Evolutionary conservation across 164 flowering plant genomes (phyloP), one percentile per base, ranked within the genome.

Genomic region (Tetracentron sinense): DNA sequence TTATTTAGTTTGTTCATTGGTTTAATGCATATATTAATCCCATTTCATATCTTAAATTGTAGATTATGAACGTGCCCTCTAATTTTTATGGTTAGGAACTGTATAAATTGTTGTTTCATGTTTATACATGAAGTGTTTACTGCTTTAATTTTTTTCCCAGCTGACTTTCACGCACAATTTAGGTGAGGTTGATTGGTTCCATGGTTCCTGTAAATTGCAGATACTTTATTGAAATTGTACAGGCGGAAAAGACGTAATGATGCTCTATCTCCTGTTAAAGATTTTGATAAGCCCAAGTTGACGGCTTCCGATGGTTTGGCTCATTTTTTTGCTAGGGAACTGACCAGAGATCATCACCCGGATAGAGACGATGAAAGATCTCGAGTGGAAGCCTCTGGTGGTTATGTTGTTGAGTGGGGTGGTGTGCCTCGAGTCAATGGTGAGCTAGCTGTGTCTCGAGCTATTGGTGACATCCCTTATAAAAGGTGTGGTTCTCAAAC

Each of bases 321-420:
- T 4, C 82, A 70, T 72, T 80, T 83, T 66, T 62, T 54, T 71
- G 94, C 78, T 17, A 80, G 81, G 77, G 99, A 95, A 69, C 69
- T 95, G 74, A 95, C 99, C n/a, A 78, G 74, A 58, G 99, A 95
- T 75, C 99, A 94, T 76, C 96, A 84, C 68, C 96, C 90, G 33
- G 88, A 92, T 65, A 85, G 96, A 70, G 89, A 91, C 33, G 99
- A 88, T 77, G 97, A 95, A 82, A 83, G 84, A 69, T 71, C 73
- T 6, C 78, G 99, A 63, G 92, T 92, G 53, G 99, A 92, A 81
- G 79, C 82, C 71, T 89, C 92, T 74, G 99, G 99, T 59, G 99
- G 99, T 55, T 75, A 74, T 79, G 89, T 95, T 63, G 60, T 75
- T 55, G 82, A 84, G 49, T 84, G 90, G 92, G 82, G 74, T 70